Evolutionary conservation across 2,329 filamentous ascomycete genomes (phyloP).

Genomic region (Xylariales sp.): DNA sequence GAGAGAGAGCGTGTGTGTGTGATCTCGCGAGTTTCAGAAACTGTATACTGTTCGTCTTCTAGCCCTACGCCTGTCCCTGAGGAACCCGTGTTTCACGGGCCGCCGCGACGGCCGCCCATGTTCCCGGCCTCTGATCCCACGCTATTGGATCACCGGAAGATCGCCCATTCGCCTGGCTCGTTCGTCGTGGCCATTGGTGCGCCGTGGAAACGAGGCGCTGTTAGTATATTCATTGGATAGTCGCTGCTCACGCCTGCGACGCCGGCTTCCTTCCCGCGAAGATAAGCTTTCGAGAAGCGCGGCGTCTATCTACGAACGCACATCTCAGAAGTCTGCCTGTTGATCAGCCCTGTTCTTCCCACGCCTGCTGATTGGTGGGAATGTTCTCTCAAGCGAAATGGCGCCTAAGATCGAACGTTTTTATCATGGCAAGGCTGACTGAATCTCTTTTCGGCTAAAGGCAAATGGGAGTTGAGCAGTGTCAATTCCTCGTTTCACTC

Average conservation of each 20-base stretch:
- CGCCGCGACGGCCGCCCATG: slow-evolving; percentile 25
- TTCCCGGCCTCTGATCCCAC: slow-evolving; percentile 29
- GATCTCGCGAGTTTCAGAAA: slow-evolving; percentile 21
- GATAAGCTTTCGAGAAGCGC: slow-evolving; percentile 40
- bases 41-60: slow-evolving; percentile 4
- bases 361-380: slow-evolving; percentile 12
- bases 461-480: not conserved
- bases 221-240: slow-evolving; percentile 40
- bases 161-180: slow-evolving; percentile 4
- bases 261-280: slow-evolving; percentile 40
- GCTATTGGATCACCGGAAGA: slow-evolving; percentile 11
- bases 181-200: slow-evolving; percentile 9
- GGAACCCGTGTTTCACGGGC: slow-evolving; percentile 32
- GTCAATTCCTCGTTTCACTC: not conserved
- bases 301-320: slow-evolving; percentile 14
- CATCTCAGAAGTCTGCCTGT: not conserved
- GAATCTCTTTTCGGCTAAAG: slow-evolving; percentile 6
- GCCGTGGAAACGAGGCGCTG: not conserved
- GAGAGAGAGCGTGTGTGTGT: not conserved
- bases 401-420: slow-evolving; percentile 5
- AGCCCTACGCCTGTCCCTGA: slow-evolving; percentile 26
- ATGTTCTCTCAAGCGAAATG: not conserved
- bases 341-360: not conserved
- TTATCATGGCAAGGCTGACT: not conserved
- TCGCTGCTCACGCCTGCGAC: slow-evolving; percentile 40